Base-by-base conservation (phyloP, 164 flowering plant species). In the Malania oleifera region DNA sequence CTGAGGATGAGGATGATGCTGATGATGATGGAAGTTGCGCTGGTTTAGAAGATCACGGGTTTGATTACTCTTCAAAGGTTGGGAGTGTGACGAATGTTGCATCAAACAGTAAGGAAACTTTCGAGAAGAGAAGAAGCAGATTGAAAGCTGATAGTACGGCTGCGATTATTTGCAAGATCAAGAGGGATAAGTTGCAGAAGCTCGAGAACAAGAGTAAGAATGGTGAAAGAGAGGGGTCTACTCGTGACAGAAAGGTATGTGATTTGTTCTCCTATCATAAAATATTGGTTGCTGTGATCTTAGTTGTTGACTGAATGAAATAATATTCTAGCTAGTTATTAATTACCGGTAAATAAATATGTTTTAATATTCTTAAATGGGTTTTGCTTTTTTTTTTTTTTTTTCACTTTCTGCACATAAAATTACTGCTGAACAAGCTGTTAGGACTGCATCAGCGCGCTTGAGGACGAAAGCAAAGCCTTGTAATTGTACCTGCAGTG, bases 171-270 rank as follows among this genome's bases (percentile, higher is more conserved):
- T 17, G 29, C 28, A 53, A 62, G 65, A 13, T 19, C 22, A 43
- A n/a, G 46, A 43, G 5, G 46, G 46, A 43, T 20, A 43, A 43
- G 46, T 10, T 43, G 46, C 17, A 8, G 22, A 43, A 43, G 5
- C 22, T 43, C 22, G 22, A 17, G 22, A 43, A 43, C 22, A 70
- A 56, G 14, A 57, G 37, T 29, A 53, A 55, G 24, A 52, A 26
- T 5, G 54, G 22, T 9, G 18, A 43, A 43, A 43, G 17, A 5
- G 46, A n/a, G 5, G 28, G n/a, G 29, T 52, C 27, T 11, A 49
- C 53, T 47, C 35, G 53, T 14, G 57, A 57, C 31, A 69, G 64
- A 64, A 63, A 62, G 74, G 74, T 70, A 46, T 57, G 74, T 29
- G 22, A 40, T 52, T 57, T 18, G 19, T 22, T 58, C 23, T 6